Conservation (phyloP, 108 stramenopile genomes). For the Asterionellopsis glacialis region DNA sequence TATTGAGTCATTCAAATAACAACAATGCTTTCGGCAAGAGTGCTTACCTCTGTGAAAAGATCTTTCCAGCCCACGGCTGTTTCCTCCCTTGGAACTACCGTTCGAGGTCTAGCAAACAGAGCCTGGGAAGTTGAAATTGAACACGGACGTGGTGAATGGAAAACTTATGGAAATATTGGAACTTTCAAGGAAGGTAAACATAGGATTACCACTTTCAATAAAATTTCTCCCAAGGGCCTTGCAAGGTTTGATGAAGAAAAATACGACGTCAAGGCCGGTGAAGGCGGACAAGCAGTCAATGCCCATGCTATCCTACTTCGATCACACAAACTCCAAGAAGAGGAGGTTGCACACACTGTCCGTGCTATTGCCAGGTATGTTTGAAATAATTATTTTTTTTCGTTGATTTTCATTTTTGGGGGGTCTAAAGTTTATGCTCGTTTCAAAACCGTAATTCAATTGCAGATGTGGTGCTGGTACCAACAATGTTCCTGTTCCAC, state of each 20-base stretch:
- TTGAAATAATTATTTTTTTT: background rate
- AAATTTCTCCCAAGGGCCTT: constrained; percentile 83
- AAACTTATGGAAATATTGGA: constrained; percentile 69
- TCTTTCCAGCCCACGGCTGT: background rate
- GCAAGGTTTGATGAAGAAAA: constrained; percentile 47
- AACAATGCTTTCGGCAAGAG: constrained; percentile 1
- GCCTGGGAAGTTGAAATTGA: constrained; percentile 56
- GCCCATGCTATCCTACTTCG: constrained; percentile 88
- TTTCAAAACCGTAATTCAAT: background rate
- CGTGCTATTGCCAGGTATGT: constrained; percentile 82
- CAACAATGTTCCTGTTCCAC: constrained; percentile 90
- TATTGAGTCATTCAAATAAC: background rate
- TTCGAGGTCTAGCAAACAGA: background rate
- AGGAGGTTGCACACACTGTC: constrained; percentile 72
- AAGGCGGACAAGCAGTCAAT: constrained; percentile 29
- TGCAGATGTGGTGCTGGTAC: constrained; percentile 91
- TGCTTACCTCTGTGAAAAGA: background rate
- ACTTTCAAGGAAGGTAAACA: constrained; percentile 77
- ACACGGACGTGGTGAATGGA: constrained; percentile 76
- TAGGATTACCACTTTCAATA: constrained; percentile 91
- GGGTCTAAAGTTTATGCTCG: background rate
- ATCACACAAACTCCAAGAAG: constrained; percentile 84
- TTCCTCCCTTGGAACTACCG: background rate
- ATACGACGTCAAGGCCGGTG: constrained; percentile 56
- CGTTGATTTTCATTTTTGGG: background rate